Percentiles rank a stretch among this genome's conserved stretches.
Conservation (phyloP, 1,284 basidiomycete species). For the Inonotus hispidus region DNA sequence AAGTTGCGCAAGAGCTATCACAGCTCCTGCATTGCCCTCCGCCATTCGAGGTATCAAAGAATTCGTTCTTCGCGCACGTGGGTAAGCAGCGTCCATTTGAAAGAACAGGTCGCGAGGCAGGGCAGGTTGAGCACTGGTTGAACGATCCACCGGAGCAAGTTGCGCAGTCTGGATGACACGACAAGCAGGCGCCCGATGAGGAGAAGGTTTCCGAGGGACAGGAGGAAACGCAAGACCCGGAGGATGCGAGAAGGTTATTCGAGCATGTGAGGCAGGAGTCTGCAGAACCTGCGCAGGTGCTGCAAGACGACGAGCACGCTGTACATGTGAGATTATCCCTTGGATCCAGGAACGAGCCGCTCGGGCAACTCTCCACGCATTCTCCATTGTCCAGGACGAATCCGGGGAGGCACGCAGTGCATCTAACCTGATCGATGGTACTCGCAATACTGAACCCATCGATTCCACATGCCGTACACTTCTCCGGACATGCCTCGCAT, state of each 20-base stretch:
- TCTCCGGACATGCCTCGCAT: conserved; percentile 76
- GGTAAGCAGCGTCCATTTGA: conserved; percentile 68
- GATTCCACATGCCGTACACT: conserved; percentile 73
- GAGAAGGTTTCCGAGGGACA: conserved; percentile 69
- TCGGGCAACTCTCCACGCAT: conserved; percentile 65
- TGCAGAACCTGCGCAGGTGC: conserved; percentile 59
- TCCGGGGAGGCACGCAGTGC: conserved; percentile 72
- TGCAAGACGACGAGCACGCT: conserved; percentile 73
- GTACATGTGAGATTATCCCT: conserved; percentile 62
- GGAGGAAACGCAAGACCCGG: conserved; percentile 64
- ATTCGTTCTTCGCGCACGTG: conserved; percentile 66
- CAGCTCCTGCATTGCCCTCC: conserved; percentile 54
- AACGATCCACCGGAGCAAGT: conserved; percentile 69
- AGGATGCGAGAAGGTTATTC: conserved; percentile 55
- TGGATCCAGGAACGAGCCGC: conserved; percentile 65
- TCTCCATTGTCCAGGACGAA: conserved; percentile 58
- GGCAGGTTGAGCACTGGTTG: conserved; percentile 71
- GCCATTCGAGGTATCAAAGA: conserved; percentile 58
- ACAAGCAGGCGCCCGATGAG: conserved; percentile 55
- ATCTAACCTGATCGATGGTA: conserved; percentile 59
- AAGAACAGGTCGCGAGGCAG: conserved; percentile 61
- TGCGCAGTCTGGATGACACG: conserved; percentile 78
- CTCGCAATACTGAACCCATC: conserved; percentile 64
- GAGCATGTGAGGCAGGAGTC: conserved; percentile 69
- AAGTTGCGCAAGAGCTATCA: conserved; percentile 69